Conservation (phyloP, 108 stramenopile genomes). For the Discostella stelligeroides region DNA sequence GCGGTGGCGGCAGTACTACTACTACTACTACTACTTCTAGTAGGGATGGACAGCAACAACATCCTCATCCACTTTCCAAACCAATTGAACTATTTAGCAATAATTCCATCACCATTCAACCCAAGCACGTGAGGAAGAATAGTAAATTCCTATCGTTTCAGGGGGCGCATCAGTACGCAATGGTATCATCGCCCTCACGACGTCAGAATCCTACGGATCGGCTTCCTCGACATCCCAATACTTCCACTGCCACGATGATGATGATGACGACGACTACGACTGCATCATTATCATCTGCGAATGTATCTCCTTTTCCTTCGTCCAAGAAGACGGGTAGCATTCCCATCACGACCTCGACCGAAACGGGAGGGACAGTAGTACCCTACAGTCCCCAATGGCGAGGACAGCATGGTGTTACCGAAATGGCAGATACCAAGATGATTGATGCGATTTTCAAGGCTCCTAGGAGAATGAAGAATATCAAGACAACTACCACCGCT, state of each 20-base stretch:
- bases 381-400: conserved; percentile 15
- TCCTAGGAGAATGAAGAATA: not conserved
- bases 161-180: conserved; percentile 37
- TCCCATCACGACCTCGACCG: not conserved
- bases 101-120: too few species aligned
- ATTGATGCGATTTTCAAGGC: conserved; percentile 50
- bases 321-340: too few species aligned
- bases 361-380: not conserved
- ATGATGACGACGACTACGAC: too few species aligned
- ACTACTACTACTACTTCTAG: not conserved
- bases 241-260: too few species aligned
- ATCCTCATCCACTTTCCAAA: not conserved
- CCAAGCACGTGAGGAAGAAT: not conserved
- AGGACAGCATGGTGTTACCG: conserved; percentile 34
- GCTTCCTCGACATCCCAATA: not conserved
- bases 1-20: not conserved
- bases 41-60: not conserved
- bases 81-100: conserved; percentile 41
- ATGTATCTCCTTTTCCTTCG: not conserved
- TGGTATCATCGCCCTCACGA: conserved; percentile 5
- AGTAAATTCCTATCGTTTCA: conserved; percentile 37
- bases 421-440: conserved; percentile 40
- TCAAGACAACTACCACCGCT: not conserved
- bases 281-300: too few species aligned
- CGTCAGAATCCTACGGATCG: not conserved